These are phyloP conservation scores for Proliferodiscus dingleyae DNA, from an alignment of 2,329 filamentous ascomycete genomes.

Conservation along the genomic window DNA sequence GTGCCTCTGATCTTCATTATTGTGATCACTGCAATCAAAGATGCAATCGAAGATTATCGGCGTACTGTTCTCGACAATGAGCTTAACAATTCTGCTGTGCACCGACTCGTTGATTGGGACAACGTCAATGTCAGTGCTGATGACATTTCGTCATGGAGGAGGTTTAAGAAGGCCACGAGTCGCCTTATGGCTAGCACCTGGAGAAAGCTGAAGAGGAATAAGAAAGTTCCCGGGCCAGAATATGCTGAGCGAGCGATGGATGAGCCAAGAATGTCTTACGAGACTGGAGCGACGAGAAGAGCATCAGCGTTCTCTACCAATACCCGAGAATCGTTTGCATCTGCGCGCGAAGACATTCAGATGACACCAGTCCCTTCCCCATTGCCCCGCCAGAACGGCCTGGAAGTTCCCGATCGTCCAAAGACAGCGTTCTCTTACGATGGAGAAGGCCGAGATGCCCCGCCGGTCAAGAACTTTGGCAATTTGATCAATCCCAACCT, in stretches of 20 bases:
- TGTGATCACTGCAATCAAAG: conserved; percentile 82
- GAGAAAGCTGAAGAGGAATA: conserved; percentile 45
- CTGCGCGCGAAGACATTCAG: conserved; percentile 69
- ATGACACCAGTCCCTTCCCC: conserved; percentile 95
- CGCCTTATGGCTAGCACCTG: conserved; percentile 32
- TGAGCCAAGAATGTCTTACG: conserved; percentile 47
- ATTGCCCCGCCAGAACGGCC: conserved; percentile 43
- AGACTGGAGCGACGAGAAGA: conserved; percentile 44
- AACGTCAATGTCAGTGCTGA: conserved; percentile 93
- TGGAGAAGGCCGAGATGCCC: conserved; percentile 32
- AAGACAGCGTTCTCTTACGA: conserved; percentile 35
- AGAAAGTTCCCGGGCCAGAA: conserved; percentile 35
- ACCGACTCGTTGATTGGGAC: conserved; percentile 79
- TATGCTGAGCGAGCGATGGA: conserved; percentile 22
- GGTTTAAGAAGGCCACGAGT: conserved; percentile 79
- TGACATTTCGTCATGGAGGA: conserved; percentile 79
- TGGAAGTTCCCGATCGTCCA: conserved; percentile 30
- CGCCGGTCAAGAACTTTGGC: conserved; percentile 48
- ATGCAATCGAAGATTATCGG: conserved; percentile 92
- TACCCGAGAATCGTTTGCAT: conserved; percentile 45
- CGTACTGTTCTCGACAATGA: conserved; percentile 87
- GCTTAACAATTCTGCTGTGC: conserved; percentile 92
- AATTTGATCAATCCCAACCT: conserved; percentile 70
- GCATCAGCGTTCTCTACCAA: conserved; percentile 27
- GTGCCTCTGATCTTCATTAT: conserved; percentile 93